Percentiles rank a stretch among this genome's conserved stretches.
phyloP scores from a whole-genome alignment of 1,139 yeast species.

The Candida mesenterica region DNA sequence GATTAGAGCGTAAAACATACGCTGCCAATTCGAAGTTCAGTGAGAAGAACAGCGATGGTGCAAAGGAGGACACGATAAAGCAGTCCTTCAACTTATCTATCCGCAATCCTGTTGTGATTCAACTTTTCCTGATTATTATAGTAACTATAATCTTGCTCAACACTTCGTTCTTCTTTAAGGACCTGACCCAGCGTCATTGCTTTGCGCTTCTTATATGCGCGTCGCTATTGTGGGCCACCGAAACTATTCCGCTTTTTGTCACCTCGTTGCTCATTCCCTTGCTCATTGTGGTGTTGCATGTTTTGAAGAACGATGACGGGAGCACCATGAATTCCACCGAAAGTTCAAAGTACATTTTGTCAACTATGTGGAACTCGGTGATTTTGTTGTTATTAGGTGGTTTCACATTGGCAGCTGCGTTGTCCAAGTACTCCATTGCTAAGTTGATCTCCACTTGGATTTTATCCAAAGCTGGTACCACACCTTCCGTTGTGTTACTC shows the following conservation, averaged over 20 bases:
- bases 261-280: constrained; percentile 66
- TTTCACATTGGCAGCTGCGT: constrained; percentile 70
- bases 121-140: constrained; percentile 42
- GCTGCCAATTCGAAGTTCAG: constrained; percentile 33
- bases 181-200: constrained; percentile 60
- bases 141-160: constrained; percentile 50
- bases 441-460: constrained; percentile 66
- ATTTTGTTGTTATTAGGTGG: constrained; percentile 70
- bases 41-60: constrained; percentile 13
- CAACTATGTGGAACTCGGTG: constrained; percentile 74
- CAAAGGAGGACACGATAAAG: constrained; percentile 14
- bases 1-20: constrained; percentile 26
- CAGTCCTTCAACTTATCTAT: constrained; percentile 37
- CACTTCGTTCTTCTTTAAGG: constrained; percentile 42
- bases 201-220: constrained; percentile 68
- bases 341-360: constrained; percentile 54
- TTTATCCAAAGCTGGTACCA: constrained; percentile 62
- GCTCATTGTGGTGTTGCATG: constrained; percentile 53
- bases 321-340: constrained; percentile 49
- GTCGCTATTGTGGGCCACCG: constrained; percentile 74
- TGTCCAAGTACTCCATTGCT: constrained; percentile 69
- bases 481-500: constrained; percentile 59
- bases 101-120: constrained; percentile 43
- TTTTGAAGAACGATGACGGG: constrained; percentile 55
- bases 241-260: constrained; percentile 66